Percentiles rank a stretch among this genome's conserved stretches.
Evolutionary conservation across 179 eudicot species (phyloP).

Genomic region (Sideroxylon spinosum): DNA sequence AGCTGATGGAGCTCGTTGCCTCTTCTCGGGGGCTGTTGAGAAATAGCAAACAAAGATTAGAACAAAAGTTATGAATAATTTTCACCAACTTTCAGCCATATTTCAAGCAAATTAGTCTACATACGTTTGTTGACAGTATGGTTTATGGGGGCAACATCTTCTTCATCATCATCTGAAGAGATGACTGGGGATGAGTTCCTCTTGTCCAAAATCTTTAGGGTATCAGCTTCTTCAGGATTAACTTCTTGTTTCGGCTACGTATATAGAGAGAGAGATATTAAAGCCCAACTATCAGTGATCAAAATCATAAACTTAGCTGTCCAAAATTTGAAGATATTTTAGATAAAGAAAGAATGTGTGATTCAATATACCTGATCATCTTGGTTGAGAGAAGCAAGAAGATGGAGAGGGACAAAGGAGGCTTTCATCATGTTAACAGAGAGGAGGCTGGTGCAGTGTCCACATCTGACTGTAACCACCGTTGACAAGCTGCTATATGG

Average conservation of each 20-base stretch:
- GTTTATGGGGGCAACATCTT: slow-evolving; percentile 30
- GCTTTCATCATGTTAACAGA: slow-evolving; percentile 64
- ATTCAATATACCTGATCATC: slow-evolving; percentile 19
- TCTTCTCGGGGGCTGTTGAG: slow-evolving; percentile 75
- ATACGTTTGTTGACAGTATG: slow-evolving; percentile 62
- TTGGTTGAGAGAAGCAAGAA: slow-evolving; percentile 47
- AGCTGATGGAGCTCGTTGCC: slow-evolving; percentile 78
- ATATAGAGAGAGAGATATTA: background rate
- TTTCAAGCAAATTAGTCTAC: background rate
- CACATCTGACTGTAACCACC: slow-evolving; percentile 76
- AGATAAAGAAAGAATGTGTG: too few species aligned
- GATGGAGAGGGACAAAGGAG: slow-evolving; percentile 48
- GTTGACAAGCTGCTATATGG: slow-evolving; percentile 58
- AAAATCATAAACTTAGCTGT: background rate
- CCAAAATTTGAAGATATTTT: slow-evolving; percentile 1
- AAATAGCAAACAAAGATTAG: background rate
- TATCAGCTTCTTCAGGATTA: slow-evolving; percentile 15
- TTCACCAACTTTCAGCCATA: background rate
- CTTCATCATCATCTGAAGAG: slow-evolving; percentile 59
- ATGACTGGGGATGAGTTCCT: slow-evolving; percentile 35
- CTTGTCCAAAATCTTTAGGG: slow-evolving; percentile 29
- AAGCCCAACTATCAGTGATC: background rate
- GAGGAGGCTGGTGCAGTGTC: slow-evolving; percentile 63
- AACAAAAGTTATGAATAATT: background rate
- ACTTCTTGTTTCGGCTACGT: slow-evolving; percentile 21